A percentile compares a stretch with the other conserved stretches of the same genome.
Conservation (phyloP, 495 filamentous ascomycete species). For the Symbiotaphrina buchneri region DNA sequence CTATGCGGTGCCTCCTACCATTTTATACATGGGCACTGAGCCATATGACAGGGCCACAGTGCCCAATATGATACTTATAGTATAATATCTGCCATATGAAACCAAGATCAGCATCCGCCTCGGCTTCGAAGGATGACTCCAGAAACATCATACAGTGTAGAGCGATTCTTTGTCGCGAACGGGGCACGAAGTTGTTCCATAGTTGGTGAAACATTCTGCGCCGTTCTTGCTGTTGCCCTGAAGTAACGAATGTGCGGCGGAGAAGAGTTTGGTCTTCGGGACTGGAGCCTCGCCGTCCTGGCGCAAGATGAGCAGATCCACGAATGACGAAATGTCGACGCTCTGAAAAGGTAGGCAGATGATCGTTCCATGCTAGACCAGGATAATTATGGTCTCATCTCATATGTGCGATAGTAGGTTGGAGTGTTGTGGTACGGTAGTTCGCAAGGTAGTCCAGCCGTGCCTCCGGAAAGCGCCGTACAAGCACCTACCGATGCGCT, state of each 20-base stretch:
- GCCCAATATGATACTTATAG: conserved; percentile 64
- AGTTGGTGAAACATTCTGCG: conserved; percentile 9
- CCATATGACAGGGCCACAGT: conserved; percentile 87
- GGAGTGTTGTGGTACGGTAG: no score
- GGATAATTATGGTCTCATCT: no score
- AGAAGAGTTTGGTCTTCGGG: background rate
- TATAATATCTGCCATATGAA: conserved; percentile 40
- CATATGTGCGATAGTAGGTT: no score
- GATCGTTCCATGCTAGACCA: no score
- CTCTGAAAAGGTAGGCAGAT: no score
- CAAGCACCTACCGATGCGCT: no score
- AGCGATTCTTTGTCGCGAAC: conserved; percentile 9
- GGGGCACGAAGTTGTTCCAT: conserved; percentile 8
- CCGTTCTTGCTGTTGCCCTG: conserved; percentile 4
- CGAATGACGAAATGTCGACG: background rate
- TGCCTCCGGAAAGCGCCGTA: no score
- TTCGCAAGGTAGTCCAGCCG: no score
- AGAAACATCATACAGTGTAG: conserved; percentile 9
- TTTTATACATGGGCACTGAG: conserved; percentile 93
- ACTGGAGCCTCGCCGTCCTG: background rate
- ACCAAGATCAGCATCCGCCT: background rate
- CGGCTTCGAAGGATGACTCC: no score
- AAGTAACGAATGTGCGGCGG: conserved; percentile 2
- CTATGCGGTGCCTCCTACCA: conserved; percentile 27
- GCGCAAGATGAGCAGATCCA: background rate